Conservation (phyloP, 176 grass and related monocot genomes). For the Themeda triandra region DNA sequence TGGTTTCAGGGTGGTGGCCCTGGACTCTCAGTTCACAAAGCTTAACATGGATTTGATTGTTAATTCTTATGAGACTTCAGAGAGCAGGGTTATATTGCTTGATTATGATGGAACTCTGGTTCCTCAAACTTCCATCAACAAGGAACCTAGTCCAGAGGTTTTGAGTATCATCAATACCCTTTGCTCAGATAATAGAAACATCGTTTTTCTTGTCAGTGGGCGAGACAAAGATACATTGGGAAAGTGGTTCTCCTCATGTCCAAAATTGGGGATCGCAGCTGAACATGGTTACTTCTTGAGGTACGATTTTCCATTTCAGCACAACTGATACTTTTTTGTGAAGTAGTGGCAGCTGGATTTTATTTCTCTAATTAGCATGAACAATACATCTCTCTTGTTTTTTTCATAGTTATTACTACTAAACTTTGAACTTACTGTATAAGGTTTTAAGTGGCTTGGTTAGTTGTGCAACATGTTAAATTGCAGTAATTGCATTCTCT, state of each 20-base stretch:
- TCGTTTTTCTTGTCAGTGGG: conserved; percentile 79
- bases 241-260: conserved; percentile 71
- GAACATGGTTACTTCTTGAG: conserved; percentile 93
- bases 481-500: not conserved
- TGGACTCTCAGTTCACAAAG: conserved; percentile 89
- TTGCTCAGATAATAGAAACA: conserved; percentile 70
- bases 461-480: not conserved
- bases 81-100: conserved; percentile 76
- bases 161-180: conserved; percentile 73
- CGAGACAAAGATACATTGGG: conserved; percentile 56
- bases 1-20: conserved; percentile 91
- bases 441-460: not conserved
- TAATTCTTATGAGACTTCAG: conserved; percentile 56
- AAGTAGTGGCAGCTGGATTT: not conserved
- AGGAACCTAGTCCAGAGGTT: conserved; percentile 53
- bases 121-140: conserved; percentile 63
- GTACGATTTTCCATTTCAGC: conserved; percentile 29
- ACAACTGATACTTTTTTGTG: not conserved
- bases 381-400: not conserved
- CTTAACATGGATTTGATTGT: conserved; percentile 83
- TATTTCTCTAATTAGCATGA: conserved; percentile 5
- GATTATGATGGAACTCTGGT: conserved; percentile 97
- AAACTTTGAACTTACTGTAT: conserved; percentile 13
- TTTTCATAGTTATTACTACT: not conserved
- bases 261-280: conserved; percentile 72